Percentiles rank a stretch among this genome's conserved stretches.
These are phyloP conservation scores for Eucalyptus leucophloia DNA, from an alignment of 345 rosid genomes.

Conservation along the genomic window DNA sequence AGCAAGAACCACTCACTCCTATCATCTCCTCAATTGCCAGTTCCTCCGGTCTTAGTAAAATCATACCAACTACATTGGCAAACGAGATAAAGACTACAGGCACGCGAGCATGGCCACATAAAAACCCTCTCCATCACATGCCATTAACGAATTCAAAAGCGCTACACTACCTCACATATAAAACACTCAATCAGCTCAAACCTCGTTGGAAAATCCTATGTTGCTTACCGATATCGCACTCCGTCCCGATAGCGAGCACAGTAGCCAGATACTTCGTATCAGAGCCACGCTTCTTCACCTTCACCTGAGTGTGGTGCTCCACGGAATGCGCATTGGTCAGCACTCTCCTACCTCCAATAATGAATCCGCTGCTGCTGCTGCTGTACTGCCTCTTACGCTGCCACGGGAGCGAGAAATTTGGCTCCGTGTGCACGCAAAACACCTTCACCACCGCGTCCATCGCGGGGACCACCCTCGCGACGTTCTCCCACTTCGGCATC, in stretches of 20 bases:
- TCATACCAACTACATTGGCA: background rate
- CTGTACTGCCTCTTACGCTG: conserved; percentile 86
- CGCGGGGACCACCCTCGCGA: conserved; percentile 55
- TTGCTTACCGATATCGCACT: conserved; percentile 75
- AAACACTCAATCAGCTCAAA: background rate
- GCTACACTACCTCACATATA: background rate
- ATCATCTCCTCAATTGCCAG: background rate
- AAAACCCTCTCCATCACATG: background rate
- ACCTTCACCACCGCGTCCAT: conserved; percentile 96
- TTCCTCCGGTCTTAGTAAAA: background rate
- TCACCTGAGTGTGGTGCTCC: conserved; percentile 89
- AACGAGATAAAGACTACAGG: background rate
- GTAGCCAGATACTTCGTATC: conserved; percentile 86
- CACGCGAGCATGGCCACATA: background rate
- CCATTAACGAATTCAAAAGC: background rate
- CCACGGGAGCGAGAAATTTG: conserved; percentile 90
- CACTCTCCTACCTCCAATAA: conserved; percentile 60
- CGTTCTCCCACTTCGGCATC: conserved; percentile 54
- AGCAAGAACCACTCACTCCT: background rate
- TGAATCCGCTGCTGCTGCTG: conserved; percentile 81
- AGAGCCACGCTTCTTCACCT: conserved; percentile 85
- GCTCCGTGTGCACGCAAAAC: conserved; percentile 87
- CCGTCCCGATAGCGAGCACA: conserved; percentile 82
- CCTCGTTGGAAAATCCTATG: background rate
- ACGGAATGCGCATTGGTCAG: conserved; percentile 92